These are phyloP conservation scores for Fusarium equiseti DNA, from an alignment of 2,329 filamentous ascomycete genomes.

Conservation along the genomic window DNA sequence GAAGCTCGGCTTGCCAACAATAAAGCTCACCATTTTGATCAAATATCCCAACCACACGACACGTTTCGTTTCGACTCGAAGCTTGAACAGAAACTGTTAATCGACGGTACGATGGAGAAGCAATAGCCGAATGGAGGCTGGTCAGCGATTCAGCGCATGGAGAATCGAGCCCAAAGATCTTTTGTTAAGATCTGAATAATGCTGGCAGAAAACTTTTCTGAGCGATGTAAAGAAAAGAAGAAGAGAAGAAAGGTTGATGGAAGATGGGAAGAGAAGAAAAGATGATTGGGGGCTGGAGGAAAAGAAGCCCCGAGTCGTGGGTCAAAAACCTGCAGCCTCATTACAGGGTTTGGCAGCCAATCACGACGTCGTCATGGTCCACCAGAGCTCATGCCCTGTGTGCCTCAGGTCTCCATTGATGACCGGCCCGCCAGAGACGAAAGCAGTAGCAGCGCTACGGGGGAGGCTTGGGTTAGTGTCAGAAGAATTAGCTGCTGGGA, in stretches of 20 bases:
- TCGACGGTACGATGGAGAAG: constrained; percentile 15
- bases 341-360: constrained; percentile 34
- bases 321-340: constrained; percentile 29
- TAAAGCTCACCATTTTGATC: constrained; percentile 44
- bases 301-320: constrained; percentile 44
- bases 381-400: constrained; percentile 27
- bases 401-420: constrained; percentile 39
- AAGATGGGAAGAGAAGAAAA: constrained; percentile 42
- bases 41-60: constrained; percentile 7
- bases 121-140: constrained; percentile 41
- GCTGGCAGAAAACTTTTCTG: constrained; percentile 11
- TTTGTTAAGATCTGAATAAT: constrained; percentile 38
- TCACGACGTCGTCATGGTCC: constrained; percentile 25
- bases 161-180: constrained; percentile 39
- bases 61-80: constrained; percentile 23
- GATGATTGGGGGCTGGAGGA: constrained; percentile 46
- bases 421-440: constrained; percentile 1
- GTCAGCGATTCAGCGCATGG: constrained; percentile 42
- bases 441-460: neutral
- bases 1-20: constrained; percentile 20
- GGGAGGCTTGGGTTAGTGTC: neutral
- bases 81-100: constrained; percentile 29
- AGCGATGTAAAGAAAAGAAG: constrained; percentile 33
- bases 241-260: constrained; percentile 35
- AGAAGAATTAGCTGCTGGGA: neutral